phyloP scores from a whole-genome alignment of 2,329 filamentous ascomycete species.

The Meredithiella fracta region DNA sequence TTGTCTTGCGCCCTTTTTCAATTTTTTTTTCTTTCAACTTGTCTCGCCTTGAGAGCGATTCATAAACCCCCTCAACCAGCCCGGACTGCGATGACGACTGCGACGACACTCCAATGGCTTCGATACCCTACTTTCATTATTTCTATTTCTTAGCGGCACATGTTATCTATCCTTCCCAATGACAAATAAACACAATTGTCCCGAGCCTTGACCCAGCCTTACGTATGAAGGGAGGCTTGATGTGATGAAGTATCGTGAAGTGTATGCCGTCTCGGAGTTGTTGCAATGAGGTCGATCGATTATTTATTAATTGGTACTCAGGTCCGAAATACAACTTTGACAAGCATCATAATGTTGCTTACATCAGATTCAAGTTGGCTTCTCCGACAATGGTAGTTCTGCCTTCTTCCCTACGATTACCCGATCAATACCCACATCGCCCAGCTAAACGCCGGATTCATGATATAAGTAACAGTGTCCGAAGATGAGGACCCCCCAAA shows the following conservation, averaged over 20 bases:
- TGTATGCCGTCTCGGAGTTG: neutral
- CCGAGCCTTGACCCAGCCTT: neutral
- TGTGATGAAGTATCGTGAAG: neutral
- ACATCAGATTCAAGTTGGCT: too few relatives aligned
- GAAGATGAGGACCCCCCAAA: neutral
- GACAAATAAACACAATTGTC: neutral
- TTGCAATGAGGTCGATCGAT: neutral
- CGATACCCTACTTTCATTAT: conserved; percentile 14
- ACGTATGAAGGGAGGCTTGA: neutral
- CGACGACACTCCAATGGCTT: conserved; percentile 14
- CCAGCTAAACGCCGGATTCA: neutral
- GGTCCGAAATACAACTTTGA: too few relatives aligned
- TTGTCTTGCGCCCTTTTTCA: conserved; percentile 2
- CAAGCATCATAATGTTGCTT: too few relatives aligned
- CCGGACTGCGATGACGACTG: conserved; percentile 14
- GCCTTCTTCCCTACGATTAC: neutral
- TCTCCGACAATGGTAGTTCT: neutral
- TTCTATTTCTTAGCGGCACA: conserved; percentile 1
- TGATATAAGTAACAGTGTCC: neutral
- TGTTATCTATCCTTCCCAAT: conserved; percentile 13
- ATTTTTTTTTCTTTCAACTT: neutral
- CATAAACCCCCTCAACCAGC: neutral
- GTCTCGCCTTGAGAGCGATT: too few relatives aligned
- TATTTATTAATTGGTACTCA: too few relatives aligned
- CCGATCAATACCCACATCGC: neutral